These are phyloP conservation scores for Myochromella boudieri DNA, from an alignment of 768 basidiomycete genomes.

Conservation along the genomic window DNA sequence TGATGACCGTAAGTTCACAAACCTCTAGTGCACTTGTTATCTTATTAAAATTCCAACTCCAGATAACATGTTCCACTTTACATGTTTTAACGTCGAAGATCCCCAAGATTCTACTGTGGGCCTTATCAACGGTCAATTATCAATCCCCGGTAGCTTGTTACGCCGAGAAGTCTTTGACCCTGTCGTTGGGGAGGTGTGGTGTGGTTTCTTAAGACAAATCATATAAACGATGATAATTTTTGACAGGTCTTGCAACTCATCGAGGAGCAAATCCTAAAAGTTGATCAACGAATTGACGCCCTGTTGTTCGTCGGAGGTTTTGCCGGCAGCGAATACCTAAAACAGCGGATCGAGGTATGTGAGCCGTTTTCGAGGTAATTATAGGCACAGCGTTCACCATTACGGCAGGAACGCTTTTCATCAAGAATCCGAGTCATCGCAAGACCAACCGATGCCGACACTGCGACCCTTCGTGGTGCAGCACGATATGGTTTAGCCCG, in stretches of 20 bases:
- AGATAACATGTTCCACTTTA: conserved; percentile 88
- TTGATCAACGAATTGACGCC: conserved; percentile 76
- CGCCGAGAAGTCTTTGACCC: conserved; percentile 90
- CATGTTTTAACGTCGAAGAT: conserved; percentile 86
- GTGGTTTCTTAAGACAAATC: neutral
- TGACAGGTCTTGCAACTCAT: conserved; percentile 73
- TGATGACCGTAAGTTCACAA: conserved; percentile 64
- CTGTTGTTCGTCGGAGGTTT: conserved; percentile 90
- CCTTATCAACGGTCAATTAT: conserved; percentile 78
- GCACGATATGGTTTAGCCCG: conserved; percentile 83
- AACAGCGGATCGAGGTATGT: conserved; percentile 72
- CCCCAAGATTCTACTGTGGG: conserved; percentile 80
- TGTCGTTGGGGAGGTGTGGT: conserved; percentile 70
- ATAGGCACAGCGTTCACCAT: conserved; percentile 11
- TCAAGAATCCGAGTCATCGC: conserved; percentile 71
- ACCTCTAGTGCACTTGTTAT: neutral
- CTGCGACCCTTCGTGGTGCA: conserved; percentile 86
- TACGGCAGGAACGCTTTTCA: conserved; percentile 59
- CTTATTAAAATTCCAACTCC: conserved; percentile 10
- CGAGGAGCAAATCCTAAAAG: conserved; percentile 68
- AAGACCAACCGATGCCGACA: conserved; percentile 84
- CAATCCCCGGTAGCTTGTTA: conserved; percentile 77
- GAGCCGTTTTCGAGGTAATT: conserved; percentile 7
- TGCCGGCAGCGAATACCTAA: conserved; percentile 83
- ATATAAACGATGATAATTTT: conserved; percentile 4